phyloP scores from a whole-genome alignment of 2,329 filamentous ascomycete species.

The Sarocladium strictum region DNA sequence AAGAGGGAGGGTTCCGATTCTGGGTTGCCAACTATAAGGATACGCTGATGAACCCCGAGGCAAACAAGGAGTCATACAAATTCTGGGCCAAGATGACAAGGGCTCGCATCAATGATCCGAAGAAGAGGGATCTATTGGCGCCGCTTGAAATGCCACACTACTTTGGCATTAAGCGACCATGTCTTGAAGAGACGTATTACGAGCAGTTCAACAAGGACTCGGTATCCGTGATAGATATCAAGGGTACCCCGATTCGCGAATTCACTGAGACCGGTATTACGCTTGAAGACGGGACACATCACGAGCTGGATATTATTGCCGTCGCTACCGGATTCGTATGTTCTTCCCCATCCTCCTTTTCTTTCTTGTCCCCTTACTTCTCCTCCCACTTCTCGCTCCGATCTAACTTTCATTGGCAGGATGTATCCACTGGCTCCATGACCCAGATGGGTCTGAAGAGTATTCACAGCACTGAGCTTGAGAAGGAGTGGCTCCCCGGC shows the following conservation, averaged over 20 bases:
- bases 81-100: constrained; percentile 50
- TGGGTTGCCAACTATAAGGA: constrained; percentile 52
- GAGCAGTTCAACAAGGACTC: constrained; percentile 39
- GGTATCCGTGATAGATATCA: constrained; percentile 37
- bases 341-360: too few species aligned
- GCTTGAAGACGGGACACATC: constrained; percentile 32
- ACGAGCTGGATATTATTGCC: constrained; percentile 38
- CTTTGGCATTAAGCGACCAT: constrained; percentile 47
- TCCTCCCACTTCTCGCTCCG: too few species aligned
- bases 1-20: constrained; percentile 47
- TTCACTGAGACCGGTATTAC: constrained; percentile 36
- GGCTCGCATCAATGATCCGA: constrained; percentile 42
- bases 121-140: constrained; percentile 43
- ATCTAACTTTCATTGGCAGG: background rate
- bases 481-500: constrained; percentile 35
- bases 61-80: constrained; percentile 47
- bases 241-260: constrained; percentile 30
- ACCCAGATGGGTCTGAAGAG: constrained; percentile 38
- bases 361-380: too few species aligned
- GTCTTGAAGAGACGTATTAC: constrained; percentile 37
- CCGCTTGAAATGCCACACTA: constrained; percentile 45
- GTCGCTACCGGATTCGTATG: constrained; percentile 41
- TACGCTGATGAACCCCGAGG: constrained; percentile 34
- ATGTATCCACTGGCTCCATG: constrained; percentile 26
- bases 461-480: constrained; percentile 29